A percentile compares a stretch with the other conserved stretches of the same genome.
phyloP scores from a whole-genome alignment of 352 stramenopile species.

The Pythium dissotocum region DNA sequence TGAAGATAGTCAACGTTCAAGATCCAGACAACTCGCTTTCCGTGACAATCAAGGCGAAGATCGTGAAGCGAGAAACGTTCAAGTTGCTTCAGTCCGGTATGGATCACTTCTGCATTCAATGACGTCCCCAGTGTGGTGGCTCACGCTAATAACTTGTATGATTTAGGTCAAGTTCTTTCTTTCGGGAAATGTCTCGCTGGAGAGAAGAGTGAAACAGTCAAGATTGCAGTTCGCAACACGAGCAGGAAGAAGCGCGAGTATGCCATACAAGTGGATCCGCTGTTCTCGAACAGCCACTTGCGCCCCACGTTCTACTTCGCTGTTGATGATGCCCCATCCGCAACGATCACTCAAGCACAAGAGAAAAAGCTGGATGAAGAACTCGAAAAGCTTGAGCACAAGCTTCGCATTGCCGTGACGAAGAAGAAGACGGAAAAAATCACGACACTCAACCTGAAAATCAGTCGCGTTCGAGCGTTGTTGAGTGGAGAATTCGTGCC shows the following conservation, averaged over 20 bases:
- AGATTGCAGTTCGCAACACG: slow-evolving; percentile 85
- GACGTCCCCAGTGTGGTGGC: background rate
- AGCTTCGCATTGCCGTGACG: slow-evolving; percentile 84
- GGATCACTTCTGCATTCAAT: background rate
- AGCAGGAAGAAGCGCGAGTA: slow-evolving; percentile 89
- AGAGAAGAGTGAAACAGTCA: slow-evolving; percentile 83
- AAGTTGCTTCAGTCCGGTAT: slow-evolving; percentile 88
- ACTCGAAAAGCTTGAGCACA: slow-evolving; percentile 89
- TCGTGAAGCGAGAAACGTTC: slow-evolving; percentile 90
- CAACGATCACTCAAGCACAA: slow-evolving; percentile 86
- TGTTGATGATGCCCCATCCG: slow-evolving; percentile 77
- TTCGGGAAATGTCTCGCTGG: slow-evolving; percentile 84
- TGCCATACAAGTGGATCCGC: slow-evolving; percentile 80
- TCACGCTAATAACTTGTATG: slow-evolving; percentile 7
- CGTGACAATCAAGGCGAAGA: slow-evolving; percentile 89
- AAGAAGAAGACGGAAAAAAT: slow-evolving; percentile 92
- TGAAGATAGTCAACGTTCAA: slow-evolving; percentile 90
- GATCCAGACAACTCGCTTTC: slow-evolving; percentile 85
- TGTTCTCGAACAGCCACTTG: slow-evolving; percentile 62
- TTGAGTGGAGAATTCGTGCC: slow-evolving; percentile 73
- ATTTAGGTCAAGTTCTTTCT: slow-evolving; percentile 73
- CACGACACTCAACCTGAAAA: slow-evolving; percentile 81
- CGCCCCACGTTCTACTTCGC: slow-evolving; percentile 84
- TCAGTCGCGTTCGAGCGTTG: slow-evolving; percentile 74
- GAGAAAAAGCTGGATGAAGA: slow-evolving; percentile 91